Percentiles rank a stretch among this genome's conserved stretches.
These are phyloP conservation scores for Trichoderma virens DNA, from an alignment of 495 filamentous ascomycete species.

Conservation along the genomic window DNA sequence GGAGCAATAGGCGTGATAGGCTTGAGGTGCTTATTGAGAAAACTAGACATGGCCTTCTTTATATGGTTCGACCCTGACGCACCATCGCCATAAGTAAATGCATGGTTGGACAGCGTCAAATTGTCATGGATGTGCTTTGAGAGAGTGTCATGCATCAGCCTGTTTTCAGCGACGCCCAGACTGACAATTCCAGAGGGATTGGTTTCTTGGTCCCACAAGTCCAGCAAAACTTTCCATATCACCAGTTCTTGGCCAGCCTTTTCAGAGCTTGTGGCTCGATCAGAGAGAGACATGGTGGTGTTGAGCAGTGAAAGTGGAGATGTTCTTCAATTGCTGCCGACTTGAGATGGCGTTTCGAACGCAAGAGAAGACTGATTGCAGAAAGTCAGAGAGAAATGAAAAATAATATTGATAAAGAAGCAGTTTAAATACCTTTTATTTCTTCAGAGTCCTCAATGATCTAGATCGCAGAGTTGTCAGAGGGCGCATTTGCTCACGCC, in stretches of 20 bases:
- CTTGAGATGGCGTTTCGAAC: not conserved
- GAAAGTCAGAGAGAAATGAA: too few relatives aligned
- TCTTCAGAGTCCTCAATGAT: too few relatives aligned
- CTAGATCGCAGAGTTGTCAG: not conserved
- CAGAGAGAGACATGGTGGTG: conserved; percentile 4
- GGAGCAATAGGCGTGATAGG: conserved; percentile 13
- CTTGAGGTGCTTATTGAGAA: conserved; percentile 17
- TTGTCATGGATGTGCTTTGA: conserved; percentile 18
- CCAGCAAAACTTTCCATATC: not conserved
- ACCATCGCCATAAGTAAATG: conserved; percentile 22
- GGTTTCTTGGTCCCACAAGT: conserved; percentile 18
- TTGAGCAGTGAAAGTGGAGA: not conserved
- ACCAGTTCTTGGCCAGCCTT: not conserved
- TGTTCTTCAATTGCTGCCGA: not conserved
- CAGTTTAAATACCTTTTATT: too few relatives aligned
- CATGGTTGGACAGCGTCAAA: conserved; percentile 14
- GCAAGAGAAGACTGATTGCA: too few relatives aligned
- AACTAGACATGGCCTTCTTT: conserved; percentile 16
- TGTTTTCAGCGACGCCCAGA: conserved; percentile 11
- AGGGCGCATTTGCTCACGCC: not conserved
- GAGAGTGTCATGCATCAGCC: conserved; percentile 11
- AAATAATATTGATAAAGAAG: too few relatives aligned
- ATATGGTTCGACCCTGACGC: conserved; percentile 11
- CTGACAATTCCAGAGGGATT: conserved; percentile 29
- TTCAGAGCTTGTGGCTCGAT: not conserved